phyloP scores from a whole-genome alignment of 1,284 basidiomycete genomes.

The Rhizoctonia solani region DNA sequence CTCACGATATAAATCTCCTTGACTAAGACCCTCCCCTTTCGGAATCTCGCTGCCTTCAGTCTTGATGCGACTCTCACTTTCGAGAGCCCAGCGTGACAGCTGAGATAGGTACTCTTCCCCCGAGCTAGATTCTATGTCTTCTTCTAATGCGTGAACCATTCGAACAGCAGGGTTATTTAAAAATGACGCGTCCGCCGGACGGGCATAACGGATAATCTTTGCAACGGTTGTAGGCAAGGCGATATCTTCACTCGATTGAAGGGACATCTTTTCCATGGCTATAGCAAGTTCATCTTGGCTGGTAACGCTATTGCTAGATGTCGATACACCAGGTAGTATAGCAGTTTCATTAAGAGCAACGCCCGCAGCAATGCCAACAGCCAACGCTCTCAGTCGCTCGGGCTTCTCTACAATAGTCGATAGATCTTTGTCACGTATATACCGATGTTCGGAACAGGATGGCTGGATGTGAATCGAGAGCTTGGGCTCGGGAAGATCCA shows the following conservation, averaged over 20 bases:
- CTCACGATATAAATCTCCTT: conserved; percentile 85
- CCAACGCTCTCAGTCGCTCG: conserved; percentile 82
- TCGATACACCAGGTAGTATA: neutral
- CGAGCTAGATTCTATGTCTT: conserved; percentile 47
- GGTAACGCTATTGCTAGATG: neutral
- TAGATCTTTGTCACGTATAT: conserved; percentile 72
- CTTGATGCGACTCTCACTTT: conserved; percentile 67
- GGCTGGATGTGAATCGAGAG: conserved; percentile 59
- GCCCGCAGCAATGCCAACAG: conserved; percentile 76
- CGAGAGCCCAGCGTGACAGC: conserved; percentile 61
- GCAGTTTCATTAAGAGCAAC: conserved; percentile 68
- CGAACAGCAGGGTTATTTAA: conserved; percentile 67
- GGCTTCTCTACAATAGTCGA: conserved; percentile 85
- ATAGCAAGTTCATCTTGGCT: neutral
- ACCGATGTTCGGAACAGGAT: conserved; percentile 72
- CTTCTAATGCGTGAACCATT: conserved; percentile 70
- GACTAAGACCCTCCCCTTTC: conserved; percentile 55
- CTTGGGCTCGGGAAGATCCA: neutral
- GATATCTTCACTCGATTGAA: neutral
- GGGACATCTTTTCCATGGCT: conserved; percentile 54
- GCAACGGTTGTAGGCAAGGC: neutral
- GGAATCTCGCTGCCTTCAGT: conserved; percentile 80
- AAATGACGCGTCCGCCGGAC: conserved; percentile 44
- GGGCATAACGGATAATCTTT: conserved; percentile 24
- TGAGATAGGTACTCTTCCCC: conserved; percentile 59